Conservation (phyloP, 2,329 filamentous ascomycete species). For the Xylariaceae sp. region DNA sequence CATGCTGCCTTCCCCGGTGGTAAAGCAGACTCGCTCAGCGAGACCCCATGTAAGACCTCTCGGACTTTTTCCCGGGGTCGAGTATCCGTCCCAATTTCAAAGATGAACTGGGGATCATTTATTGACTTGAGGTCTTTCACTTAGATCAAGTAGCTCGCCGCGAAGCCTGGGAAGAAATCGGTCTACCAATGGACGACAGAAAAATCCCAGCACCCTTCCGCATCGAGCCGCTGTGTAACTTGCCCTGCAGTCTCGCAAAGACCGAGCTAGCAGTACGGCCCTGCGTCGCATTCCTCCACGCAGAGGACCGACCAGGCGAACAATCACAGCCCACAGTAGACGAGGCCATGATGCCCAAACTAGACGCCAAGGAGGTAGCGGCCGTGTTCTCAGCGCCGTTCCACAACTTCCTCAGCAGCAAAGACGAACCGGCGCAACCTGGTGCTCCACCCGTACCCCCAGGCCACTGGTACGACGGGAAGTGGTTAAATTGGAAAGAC, state of each 20-base stretch:
- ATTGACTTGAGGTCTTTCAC: background rate
- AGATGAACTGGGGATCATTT: background rate
- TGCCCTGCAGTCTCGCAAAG: conserved; percentile 71
- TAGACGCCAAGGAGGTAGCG: conserved; percentile 88
- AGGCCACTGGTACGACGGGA: conserved; percentile 78
- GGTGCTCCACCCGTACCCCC: conserved; percentile 38
- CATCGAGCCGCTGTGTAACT: conserved; percentile 81
- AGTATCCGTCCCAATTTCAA: background rate
- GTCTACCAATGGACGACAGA: conserved; percentile 67
- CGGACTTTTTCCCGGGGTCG: background rate
- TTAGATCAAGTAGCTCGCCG: conserved; percentile 77
- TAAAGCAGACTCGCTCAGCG: conserved; percentile 55
- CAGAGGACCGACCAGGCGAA: conserved; percentile 40
- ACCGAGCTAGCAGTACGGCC: conserved; percentile 72
- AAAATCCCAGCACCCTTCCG: conserved; percentile 72
- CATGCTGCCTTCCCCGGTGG: conserved; percentile 86
- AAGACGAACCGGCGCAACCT: conserved; percentile 48
- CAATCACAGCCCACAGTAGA: conserved; percentile 49
- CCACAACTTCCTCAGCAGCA: conserved; percentile 68
- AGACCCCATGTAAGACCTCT: conserved; percentile 52
- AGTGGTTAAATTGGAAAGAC: conserved; percentile 77
- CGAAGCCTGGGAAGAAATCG: conserved; percentile 91
- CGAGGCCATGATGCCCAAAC: conserved; percentile 68
- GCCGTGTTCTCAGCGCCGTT: conserved; percentile 91
- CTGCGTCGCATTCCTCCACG: conserved; percentile 73